Percentiles rank a stretch among this genome's conserved stretches.
These are phyloP conservation scores for Gossypium davidsonii DNA, from an alignment of 441 rosid species.

Conservation along the genomic window DNA sequence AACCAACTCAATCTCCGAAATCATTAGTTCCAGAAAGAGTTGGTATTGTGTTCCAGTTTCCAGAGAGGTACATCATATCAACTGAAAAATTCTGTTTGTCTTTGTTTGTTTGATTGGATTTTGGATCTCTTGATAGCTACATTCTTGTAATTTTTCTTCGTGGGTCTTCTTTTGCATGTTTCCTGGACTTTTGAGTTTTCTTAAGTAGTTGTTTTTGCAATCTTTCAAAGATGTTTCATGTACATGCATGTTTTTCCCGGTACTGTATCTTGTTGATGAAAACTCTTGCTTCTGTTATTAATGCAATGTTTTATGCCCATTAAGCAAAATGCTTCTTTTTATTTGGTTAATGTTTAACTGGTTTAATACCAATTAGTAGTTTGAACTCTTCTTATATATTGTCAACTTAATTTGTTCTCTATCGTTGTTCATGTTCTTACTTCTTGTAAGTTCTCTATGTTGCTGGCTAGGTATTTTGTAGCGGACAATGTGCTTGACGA, in stretches of 20 bases:
- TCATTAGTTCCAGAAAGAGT: constrained; percentile 59
- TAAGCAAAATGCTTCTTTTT: neutral
- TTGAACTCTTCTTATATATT: neutral
- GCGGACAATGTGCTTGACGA: constrained; percentile 84
- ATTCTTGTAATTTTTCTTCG: neutral
- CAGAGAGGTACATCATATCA: constrained; percentile 49
- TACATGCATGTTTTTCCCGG: neutral
- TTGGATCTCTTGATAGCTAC: neutral
- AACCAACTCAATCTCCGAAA: constrained; percentile 39
- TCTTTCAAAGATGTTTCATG: neutral
- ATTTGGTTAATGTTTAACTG: neutral
- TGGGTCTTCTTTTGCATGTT: neutral
- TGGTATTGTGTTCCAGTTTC: constrained; percentile 91
- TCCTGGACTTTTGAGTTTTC: neutral
- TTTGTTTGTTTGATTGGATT: constrained; percentile 7
- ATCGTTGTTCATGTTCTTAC: neutral
- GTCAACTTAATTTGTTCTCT: neutral
- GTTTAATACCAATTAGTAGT: neutral
- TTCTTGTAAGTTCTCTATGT: neutral
- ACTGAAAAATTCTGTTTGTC: neutral
- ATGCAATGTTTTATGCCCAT: neutral
- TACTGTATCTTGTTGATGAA: neutral
- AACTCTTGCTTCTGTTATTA: neutral
- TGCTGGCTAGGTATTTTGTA: constrained; percentile 60
- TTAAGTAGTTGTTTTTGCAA: neutral